phyloP scores from a whole-genome alignment of 768 basidiomycete species.

The Boletellus sp. region DNA sequence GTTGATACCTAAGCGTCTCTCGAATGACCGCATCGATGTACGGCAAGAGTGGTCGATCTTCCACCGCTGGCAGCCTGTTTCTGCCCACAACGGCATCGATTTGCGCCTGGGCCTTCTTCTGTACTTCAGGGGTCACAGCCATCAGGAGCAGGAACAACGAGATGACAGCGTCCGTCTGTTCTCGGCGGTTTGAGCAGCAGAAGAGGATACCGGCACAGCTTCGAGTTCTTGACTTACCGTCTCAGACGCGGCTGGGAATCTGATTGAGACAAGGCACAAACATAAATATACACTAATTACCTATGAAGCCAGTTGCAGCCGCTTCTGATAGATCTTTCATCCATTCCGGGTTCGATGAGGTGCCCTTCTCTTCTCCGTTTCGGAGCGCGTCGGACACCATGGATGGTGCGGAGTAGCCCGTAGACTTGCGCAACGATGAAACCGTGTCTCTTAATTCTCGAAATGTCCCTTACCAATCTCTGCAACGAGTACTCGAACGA shows the following conservation, averaged over 20 bases:
- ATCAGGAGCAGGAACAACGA: conserved; percentile 20
- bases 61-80: conserved; percentile 10
- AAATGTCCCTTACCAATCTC: conserved; percentile 12
- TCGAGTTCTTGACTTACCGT: conserved; percentile 9
- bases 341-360: not conserved
- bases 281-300: not conserved
- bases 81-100: conserved; percentile 16
- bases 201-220: not conserved
- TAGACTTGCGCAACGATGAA: conserved; percentile 8
- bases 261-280: not conserved
- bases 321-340: conserved; percentile 17
- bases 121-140: conserved; percentile 9
- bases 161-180: conserved; percentile 25
- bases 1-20: conserved; percentile 16
- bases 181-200: not conserved
- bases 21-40: conserved; percentile 20
- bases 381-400: conserved; percentile 21
- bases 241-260: conserved; percentile 16
- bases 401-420: conserved; percentile 7
- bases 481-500: conserved; percentile 16
- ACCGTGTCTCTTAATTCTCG: not conserved
- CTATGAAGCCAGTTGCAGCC: conserved; percentile 22
- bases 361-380: conserved; percentile 7
- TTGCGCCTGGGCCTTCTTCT: conserved; percentile 22
- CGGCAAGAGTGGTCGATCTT: conserved; percentile 18